Evolutionary conservation across 1,284 basidiomycete genomes (phyloP).

Genomic region (Chalciporus piperatoides): DNA sequence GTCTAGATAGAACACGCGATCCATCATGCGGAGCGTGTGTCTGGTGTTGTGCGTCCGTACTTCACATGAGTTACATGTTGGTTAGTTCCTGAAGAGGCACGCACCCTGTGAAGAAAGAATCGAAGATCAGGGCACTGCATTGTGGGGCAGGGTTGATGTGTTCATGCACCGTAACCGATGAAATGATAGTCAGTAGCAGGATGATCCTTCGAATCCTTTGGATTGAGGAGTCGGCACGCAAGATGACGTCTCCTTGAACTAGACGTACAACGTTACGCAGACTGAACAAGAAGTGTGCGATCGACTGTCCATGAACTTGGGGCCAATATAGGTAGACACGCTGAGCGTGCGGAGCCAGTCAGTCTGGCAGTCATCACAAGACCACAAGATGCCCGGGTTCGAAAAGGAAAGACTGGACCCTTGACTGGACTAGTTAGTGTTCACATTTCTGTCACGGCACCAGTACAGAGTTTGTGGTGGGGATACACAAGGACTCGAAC

Average conservation of each 20-base stretch:
- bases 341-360: too few relatives aligned
- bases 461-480: too few relatives aligned
- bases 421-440: too few relatives aligned
- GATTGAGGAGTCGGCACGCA: not conserved
- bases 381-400: too few relatives aligned
- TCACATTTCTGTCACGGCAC: too few relatives aligned
- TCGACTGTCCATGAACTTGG: not conserved
- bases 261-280: not conserved
- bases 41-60: not conserved
- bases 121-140: not conserved
- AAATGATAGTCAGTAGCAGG: not conserved
- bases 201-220: not conserved
- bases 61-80: too few relatives aligned
- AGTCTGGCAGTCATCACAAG: too few relatives aligned
- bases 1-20: not conserved
- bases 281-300: not conserved
- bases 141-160: not conserved
- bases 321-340: too few relatives aligned
- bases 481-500: too few relatives aligned
- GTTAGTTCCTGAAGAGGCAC: not conserved
- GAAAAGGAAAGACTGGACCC: too few relatives aligned
- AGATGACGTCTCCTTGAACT: not conserved
- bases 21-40: not conserved
- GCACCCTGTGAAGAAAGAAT: too few relatives aligned
- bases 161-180: not conserved